Evolutionary conservation across 768 basidiomycete genomes (phyloP), one percentile per base, ranked within the genome.

Genomic region (Rhizopogon vinicolor): DNA sequence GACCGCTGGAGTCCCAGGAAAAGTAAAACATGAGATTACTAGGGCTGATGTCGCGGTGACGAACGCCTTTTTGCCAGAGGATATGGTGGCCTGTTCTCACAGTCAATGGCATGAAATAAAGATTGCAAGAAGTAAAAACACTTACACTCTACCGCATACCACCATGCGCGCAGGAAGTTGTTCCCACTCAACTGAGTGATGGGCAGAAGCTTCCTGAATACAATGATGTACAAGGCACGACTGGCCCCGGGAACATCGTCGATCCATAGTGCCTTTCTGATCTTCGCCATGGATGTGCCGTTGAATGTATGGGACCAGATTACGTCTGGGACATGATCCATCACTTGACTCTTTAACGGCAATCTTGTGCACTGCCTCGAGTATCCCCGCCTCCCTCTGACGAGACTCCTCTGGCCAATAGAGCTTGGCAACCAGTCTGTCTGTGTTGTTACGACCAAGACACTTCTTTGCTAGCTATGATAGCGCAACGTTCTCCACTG

Each of bases 21-120:
- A 28, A 19, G 29, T 54, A 41, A 43, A 31, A 59, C 58, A 59
- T 59, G 28, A 59, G 51, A 41, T 56, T 59, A n/a, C 22, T 35
- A 28, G 19, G 28, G 44, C 58, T 59, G 43, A 59, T 42, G 51
- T 59, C 55, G 13, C 58, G 51, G 28, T 59, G 55, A n/a, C 52
- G 44, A 2, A 56, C 44, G 16, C 33, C 29, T 12, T 41, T 7
- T 16, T 53, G 37, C 29, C 37, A 51, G 16, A 59, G 50, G 44
- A 44, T 48, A n/a, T 29, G 31, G 39, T 59, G 55, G 28, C 50
- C 58, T 55, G 46, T 18, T 16, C 8, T 29, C 29, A 9, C 29
- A 31, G 29, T 31, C 29, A 31, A 31, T 9, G n/a, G n/a, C n/a
- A n/a, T n/a, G 29, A 49, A 33, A 25, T 41, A 33, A 7, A 5